Evolutionary conservation across 2,329 filamentous ascomycete genomes (phyloP).

Genomic region (Hymenoscyphus albidus): DNA sequence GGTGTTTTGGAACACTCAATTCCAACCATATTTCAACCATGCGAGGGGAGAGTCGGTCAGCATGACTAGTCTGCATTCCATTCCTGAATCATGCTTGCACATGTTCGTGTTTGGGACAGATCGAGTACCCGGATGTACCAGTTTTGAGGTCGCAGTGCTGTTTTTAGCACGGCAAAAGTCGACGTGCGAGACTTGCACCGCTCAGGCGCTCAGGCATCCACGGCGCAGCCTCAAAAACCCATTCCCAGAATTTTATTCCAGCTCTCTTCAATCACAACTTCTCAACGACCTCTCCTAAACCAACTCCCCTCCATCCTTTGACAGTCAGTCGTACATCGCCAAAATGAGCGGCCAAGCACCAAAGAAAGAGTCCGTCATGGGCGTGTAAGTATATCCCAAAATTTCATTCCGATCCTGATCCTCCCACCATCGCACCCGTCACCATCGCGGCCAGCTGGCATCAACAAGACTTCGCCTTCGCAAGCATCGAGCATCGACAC

Average conservation of each 20-base stretch:
- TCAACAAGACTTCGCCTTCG: constrained; percentile 20
- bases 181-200: too few relatives aligned
- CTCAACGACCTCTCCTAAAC: constrained; percentile 31
- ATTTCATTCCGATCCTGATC: constrained; percentile 20
- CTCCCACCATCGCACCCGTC: constrained; percentile 19
- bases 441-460: constrained; percentile 16
- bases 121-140: too few relatives aligned
- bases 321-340: constrained; percentile 28
- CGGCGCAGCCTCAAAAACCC: constrained; percentile 10
- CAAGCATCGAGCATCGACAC: constrained; percentile 26
- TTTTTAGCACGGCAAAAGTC: not conserved
- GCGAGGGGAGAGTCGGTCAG: too few relatives aligned
- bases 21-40: too few relatives aligned
- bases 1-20: not conserved
- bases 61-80: too few relatives aligned
- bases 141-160: not conserved
- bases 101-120: too few relatives aligned
- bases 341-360: constrained; percentile 48
- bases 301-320: constrained; percentile 61
- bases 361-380: constrained; percentile 56
- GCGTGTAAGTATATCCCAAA: constrained; percentile 53
- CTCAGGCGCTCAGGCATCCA: too few relatives aligned
- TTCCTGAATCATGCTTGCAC: too few relatives aligned
- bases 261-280: constrained; percentile 21
- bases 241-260: constrained; percentile 21